Evolutionary conservation across 2,329 filamentous ascomycete genomes (phyloP).

Genomic region (Nothophoma quercina): DNA sequence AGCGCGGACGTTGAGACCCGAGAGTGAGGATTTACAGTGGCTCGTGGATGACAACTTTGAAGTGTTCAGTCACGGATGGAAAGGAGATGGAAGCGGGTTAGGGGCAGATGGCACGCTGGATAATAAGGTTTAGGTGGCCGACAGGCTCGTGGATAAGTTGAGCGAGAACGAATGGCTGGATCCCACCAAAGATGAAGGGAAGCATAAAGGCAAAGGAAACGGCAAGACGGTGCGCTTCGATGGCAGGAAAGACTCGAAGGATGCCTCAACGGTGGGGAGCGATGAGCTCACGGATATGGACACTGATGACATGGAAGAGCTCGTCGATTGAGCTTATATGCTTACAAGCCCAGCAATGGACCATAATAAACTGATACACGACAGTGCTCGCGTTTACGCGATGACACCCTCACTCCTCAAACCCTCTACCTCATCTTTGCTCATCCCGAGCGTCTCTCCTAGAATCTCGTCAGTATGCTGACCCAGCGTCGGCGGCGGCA

Average conservation of each 20-base stretch:
- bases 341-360: neutral
- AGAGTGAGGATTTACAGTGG: conserved; percentile 67
- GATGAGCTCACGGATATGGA: conserved; percentile 15
- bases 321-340: conserved; percentile 1
- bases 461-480: conserved; percentile 51
- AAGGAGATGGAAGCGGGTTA: conserved; percentile 43
- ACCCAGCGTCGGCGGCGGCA: conserved; percentile 79
- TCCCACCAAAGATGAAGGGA: too few relatives aligned
- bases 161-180: too few relatives aligned
- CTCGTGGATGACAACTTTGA: conserved; percentile 67
- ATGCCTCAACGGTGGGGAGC: neutral
- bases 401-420: conserved; percentile 46
- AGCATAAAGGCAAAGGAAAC: neutral
- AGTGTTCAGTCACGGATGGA: conserved; percentile 63
- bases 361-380: neutral
- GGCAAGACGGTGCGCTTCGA: neutral
- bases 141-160: neutral
- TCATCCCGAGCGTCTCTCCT: conserved; percentile 41
- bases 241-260: neutral
- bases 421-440: conserved; percentile 38
- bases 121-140: conserved; percentile 15
- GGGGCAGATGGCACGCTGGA: conserved; percentile 37
- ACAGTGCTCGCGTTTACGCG: conserved; percentile 26
- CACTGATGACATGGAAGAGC: conserved; percentile 15
- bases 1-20: conserved; percentile 59